Evolutionary conservation across 2,329 filamentous ascomycete genomes (phyloP).

Genomic region (Colletotrichum sansevieriae): DNA sequence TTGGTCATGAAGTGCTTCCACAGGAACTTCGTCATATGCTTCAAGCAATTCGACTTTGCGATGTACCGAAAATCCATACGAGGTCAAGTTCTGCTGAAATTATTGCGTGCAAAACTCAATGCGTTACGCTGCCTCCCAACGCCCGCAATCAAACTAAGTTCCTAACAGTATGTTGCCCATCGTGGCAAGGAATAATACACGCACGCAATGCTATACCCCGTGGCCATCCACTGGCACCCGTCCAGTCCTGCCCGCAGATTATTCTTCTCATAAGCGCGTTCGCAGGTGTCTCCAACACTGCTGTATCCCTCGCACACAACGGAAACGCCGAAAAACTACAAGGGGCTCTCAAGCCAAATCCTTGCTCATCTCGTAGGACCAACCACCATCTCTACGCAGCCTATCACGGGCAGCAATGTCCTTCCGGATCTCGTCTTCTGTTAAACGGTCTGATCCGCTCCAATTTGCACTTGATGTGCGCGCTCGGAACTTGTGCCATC

Average conservation of each 20-base stretch:
- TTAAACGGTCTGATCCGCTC: conserved; percentile 84
- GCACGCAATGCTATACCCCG: conserved; percentile 17
- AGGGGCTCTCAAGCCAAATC: conserved; percentile 55
- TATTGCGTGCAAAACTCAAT: conserved; percentile 30
- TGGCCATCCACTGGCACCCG: conserved; percentile 13
- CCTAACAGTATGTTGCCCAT: conserved; percentile 5
- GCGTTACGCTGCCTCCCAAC: conserved; percentile 35
- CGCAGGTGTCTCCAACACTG: conserved; percentile 39
- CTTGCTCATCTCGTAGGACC: conserved; percentile 76
- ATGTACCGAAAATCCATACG: too few relatives aligned
- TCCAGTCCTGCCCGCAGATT: conserved; percentile 19
- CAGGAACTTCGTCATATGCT: too few relatives aligned
- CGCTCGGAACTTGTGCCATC: conserved; percentile 88
- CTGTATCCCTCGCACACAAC: conserved; percentile 30
- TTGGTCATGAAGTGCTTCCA: background rate
- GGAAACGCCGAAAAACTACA: conserved; percentile 31
- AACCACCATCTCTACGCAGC: conserved; percentile 85
- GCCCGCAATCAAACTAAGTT: conserved; percentile 25
- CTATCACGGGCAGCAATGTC: conserved; percentile 85
- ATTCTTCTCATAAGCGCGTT: conserved; percentile 37
- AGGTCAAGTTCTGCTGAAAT: conserved; percentile 19
- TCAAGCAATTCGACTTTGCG: too few relatives aligned
- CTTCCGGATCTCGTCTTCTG: conserved; percentile 86
- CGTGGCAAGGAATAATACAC: conserved; percentile 28
- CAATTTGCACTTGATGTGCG: conserved; percentile 96